Conservation (phyloP, 2,329 filamentous ascomycete species). For the Fusarium nelsonii region DNA sequence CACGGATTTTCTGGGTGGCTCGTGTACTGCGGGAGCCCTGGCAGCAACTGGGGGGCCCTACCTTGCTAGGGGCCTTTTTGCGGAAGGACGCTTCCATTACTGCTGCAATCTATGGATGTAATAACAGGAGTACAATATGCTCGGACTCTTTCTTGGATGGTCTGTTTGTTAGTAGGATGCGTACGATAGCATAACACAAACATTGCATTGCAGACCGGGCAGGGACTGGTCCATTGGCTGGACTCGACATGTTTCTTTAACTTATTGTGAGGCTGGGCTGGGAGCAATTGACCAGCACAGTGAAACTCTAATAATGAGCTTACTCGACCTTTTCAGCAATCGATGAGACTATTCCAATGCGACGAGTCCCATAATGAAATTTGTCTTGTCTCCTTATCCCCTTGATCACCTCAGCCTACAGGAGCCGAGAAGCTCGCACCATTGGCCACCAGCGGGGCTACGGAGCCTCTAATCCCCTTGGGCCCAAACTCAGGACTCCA, state of each 20-base stretch:
- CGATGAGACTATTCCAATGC: neutral
- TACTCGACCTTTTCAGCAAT: neutral
- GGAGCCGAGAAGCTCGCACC: slow-evolving; percentile 28
- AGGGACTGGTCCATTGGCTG: neutral
- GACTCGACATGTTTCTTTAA: neutral
- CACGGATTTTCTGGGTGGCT: slow-evolving; percentile 37
- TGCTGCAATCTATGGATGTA: neutral
- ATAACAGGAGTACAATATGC: neutral
- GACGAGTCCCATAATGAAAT: neutral
- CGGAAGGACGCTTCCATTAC: slow-evolving; percentile 4
- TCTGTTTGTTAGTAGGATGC: neutral
- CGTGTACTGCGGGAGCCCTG: slow-evolving; percentile 47
- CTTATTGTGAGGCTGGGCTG: neutral
- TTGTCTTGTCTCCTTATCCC: slow-evolving; percentile 10
- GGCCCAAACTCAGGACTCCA: slow-evolving; percentile 35
- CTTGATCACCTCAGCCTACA: slow-evolving; percentile 6
- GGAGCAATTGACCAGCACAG: neutral
- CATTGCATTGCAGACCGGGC: neutral
- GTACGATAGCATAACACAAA: neutral
- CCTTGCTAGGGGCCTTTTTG: slow-evolving; percentile 38
- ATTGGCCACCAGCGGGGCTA: slow-evolving; percentile 36
- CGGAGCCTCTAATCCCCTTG: slow-evolving; percentile 39
- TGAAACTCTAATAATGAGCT: neutral
- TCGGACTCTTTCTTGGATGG: slow-evolving; percentile 1
- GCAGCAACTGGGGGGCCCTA: slow-evolving; percentile 44